Conservation (phyloP, 2,329 filamentous ascomycete genomes). For the Epichloe hybrida region DNA sequence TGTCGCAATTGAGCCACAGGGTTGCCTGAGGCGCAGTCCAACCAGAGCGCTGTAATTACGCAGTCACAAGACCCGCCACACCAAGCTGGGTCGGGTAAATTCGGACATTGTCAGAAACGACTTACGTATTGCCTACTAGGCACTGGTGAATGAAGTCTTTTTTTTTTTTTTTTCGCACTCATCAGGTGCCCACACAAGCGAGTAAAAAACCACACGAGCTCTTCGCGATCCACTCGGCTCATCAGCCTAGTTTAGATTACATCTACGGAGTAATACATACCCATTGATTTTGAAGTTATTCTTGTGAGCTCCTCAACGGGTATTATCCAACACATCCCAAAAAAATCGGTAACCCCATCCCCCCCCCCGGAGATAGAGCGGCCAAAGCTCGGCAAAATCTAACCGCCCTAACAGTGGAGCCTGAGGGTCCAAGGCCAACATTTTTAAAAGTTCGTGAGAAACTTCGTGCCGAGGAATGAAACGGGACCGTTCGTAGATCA, state of each 20-base stretch:
- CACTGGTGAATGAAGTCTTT: no score
- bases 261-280: no score
- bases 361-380: neutral
- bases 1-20: slow-evolving; percentile 17
- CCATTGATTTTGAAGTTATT: no score
- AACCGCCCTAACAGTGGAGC: neutral
- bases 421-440: slow-evolving; percentile 5
- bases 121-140: neutral
- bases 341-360: neutral
- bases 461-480: neutral
- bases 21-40: slow-evolving; percentile 20
- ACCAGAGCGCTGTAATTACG: slow-evolving; percentile 24
- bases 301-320: no score
- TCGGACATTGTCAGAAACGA: slow-evolving; percentile 13
- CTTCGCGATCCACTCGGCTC: neutral
- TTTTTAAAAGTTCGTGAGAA: neutral
- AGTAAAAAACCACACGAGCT: no score
- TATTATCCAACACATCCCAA: no score
- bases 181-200: no score
- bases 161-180: no score
- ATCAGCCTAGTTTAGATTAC: no score
- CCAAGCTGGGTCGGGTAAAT: slow-evolving; percentile 19
- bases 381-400: slow-evolving; percentile 10
- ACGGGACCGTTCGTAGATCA: neutral
- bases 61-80: slow-evolving; percentile 10